A percentile compares a stretch with the other conserved stretches of the same genome.
Conservation (phyloP, 768 basidiomycete genomes). For the Lentinula edodes region DNA sequence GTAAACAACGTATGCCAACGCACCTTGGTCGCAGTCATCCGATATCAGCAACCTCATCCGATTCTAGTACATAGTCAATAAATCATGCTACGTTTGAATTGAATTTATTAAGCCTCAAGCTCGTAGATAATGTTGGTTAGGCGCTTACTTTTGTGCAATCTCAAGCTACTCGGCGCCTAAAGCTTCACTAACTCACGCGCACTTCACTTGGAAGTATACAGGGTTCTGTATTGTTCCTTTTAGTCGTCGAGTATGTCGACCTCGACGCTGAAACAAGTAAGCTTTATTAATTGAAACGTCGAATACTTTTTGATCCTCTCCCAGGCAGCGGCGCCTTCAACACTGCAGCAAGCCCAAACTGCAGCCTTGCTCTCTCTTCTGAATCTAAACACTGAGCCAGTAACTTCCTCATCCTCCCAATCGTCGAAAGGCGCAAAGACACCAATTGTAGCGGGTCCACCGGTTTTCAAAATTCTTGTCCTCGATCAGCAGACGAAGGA, state of each 20-base stretch:
- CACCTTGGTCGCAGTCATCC: no score
- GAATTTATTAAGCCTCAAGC: no score
- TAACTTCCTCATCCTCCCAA: conserved; percentile 21
- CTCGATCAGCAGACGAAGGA: conserved; percentile 96
- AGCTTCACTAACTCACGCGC: no score
- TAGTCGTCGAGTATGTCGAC: conserved; percentile 33
- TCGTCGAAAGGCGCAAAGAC: conserved; percentile 40
- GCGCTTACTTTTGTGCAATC: no score
- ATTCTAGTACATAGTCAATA: no score
- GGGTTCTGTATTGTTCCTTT: no score
- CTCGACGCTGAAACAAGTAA: conserved; percentile 38
- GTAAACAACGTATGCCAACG: no score
- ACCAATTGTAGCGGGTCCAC: conserved; percentile 54
- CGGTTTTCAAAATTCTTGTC: conserved; percentile 95
- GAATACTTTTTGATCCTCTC: not conserved
- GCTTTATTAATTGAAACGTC: conserved; percentile 5
- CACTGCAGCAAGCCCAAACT: conserved; percentile 87
- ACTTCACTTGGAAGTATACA: no score
- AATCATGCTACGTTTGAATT: no score
- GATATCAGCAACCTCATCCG: no score
- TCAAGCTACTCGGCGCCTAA: no score
- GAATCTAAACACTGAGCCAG: conserved; percentile 65
- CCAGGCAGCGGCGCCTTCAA: conserved; percentile 39
- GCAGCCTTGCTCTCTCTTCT: conserved; percentile 79
- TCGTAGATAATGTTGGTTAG: no score